A percentile compares a stretch with the other conserved stretches of the same genome.
phyloP scores from a whole-genome alignment of 2,329 filamentous ascomycete genomes.

The Thielaviopsis punctulata region DNA sequence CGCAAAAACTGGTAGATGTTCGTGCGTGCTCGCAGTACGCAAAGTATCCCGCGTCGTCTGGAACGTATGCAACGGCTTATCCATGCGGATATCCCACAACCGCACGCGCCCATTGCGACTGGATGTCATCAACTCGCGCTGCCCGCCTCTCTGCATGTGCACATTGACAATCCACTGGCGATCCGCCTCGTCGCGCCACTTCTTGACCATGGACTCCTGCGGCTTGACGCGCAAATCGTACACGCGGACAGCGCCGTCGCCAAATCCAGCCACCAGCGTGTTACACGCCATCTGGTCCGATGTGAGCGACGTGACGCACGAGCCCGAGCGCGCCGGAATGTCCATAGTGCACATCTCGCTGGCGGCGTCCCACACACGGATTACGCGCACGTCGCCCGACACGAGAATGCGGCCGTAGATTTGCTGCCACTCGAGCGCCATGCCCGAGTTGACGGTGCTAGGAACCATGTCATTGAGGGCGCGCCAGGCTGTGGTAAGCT shows the following conservation, averaged over 20 bases:
- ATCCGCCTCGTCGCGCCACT: conserved; percentile 79
- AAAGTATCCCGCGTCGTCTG: conserved; percentile 61
- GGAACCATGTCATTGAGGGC: conserved; percentile 87
- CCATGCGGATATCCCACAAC: conserved; percentile 89
- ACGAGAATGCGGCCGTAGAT: conserved; percentile 91
- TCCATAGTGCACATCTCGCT: conserved; percentile 86
- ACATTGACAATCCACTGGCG: conserved; percentile 91
- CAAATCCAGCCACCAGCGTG: conserved; percentile 89
- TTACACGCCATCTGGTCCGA: conserved; percentile 97
- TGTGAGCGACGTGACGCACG: conserved; percentile 87
- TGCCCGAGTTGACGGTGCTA: conserved; percentile 82
- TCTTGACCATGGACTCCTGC: conserved; percentile 82
- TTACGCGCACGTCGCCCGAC: conserved; percentile 86
- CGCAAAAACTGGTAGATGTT: conserved; percentile 90
- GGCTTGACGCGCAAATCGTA: conserved; percentile 79
- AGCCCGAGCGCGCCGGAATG: conserved; percentile 84
- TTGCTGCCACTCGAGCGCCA: conserved; percentile 98
- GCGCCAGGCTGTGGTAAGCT: conserved; percentile 80
- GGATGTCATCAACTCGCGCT: conserved; percentile 78
- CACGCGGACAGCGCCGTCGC: conserved; percentile 82
- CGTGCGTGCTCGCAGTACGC: conserved; percentile 78
- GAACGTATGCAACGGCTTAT: conserved; percentile 56
- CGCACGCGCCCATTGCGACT: conserved; percentile 87
- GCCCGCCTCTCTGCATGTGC: conserved; percentile 88
- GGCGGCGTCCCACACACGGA: conserved; percentile 89